A percentile compares a stretch with the other conserved stretches of the same genome.
These are phyloP conservation scores for Aureobasidium sp. DNA, from an alignment of 2,329 filamentous ascomycete species.

Conservation along the genomic window DNA sequence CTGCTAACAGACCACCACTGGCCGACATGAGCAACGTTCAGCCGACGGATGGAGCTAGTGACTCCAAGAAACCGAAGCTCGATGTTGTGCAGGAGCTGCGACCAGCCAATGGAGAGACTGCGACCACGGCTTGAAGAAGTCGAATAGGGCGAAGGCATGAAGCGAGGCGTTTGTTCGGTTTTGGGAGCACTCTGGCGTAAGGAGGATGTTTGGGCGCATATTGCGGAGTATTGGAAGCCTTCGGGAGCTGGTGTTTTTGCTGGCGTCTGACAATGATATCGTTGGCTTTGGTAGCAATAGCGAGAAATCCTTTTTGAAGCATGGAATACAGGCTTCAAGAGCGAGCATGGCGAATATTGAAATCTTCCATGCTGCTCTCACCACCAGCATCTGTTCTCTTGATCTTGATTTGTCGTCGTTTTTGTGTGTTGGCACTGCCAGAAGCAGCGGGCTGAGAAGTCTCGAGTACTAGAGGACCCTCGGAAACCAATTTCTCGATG, in stretches of 20 bases:
- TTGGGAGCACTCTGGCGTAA: neutral
- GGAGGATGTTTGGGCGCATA: neutral
- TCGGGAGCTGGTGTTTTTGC: neutral
- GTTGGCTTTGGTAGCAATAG: constrained; percentile 1
- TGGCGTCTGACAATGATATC: constrained; percentile 1
- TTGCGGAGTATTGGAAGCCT: neutral
- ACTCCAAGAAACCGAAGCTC: constrained; percentile 33
- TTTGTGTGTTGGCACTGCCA: neutral
- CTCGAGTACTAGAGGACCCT: constrained; percentile 21
- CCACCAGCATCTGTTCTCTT: constrained; percentile 15
- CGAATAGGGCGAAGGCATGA: neutral
- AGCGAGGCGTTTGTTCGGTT: neutral
- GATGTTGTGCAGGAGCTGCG: constrained; percentile 16
- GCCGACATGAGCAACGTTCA: constrained; percentile 39
- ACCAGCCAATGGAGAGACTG: constrained; percentile 1
- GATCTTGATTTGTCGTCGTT: constrained; percentile 14
- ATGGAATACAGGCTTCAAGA: neutral
- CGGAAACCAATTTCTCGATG: constrained; percentile 61
- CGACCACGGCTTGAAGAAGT: constrained; percentile 2
- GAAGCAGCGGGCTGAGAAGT: neutral
- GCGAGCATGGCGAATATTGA: constrained; percentile 16
- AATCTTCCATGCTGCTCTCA: constrained; percentile 29
- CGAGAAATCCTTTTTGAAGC: neutral
- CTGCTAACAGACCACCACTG: constrained; percentile 25
- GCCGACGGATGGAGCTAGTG: constrained; percentile 26